Conservation (phyloP, 83 land plant genomes). For the Isoetes engelmannii region DNA sequence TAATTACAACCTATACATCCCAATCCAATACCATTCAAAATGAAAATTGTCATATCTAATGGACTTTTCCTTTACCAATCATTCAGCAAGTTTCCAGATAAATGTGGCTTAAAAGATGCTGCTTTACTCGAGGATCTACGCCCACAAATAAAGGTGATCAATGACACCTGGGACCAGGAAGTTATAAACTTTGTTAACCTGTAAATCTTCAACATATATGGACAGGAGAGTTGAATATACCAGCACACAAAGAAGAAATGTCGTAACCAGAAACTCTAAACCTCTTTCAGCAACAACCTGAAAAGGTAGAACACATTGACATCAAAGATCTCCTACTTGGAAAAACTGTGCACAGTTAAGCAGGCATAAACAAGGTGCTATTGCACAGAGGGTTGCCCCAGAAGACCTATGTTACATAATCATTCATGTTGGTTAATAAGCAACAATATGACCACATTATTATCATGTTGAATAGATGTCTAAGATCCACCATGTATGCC, state of each 20-base stretch:
- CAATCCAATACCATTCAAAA: neutral
- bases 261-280: slow-evolving; percentile 24
- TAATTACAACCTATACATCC: neutral
- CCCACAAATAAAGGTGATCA: slow-evolving; percentile 16
- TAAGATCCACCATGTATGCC: no score
- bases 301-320: no score
- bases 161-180: slow-evolving; percentile 19
- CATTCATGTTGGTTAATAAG: neutral
- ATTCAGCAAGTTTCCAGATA: slow-evolving; percentile 26
- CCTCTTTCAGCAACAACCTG: slow-evolving; percentile 32
- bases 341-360: no score
- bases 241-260: slow-evolving; percentile 23
- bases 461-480: neutral
- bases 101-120: slow-evolving; percentile 23
- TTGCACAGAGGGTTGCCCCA: neutral
- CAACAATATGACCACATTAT: neutral
- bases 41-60: neutral
- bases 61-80: slow-evolving; percentile 23
- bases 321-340: no score
- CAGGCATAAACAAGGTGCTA: no score
- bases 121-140: slow-evolving; percentile 19
- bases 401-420: no score
- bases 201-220: neutral
- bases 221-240: neutral
- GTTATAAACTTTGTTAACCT: neutral